These are phyloP conservation scores for Plasmodium inui DNA, from an alignment of 169 alveolate genomes.

Conservation along the genomic window DNA sequence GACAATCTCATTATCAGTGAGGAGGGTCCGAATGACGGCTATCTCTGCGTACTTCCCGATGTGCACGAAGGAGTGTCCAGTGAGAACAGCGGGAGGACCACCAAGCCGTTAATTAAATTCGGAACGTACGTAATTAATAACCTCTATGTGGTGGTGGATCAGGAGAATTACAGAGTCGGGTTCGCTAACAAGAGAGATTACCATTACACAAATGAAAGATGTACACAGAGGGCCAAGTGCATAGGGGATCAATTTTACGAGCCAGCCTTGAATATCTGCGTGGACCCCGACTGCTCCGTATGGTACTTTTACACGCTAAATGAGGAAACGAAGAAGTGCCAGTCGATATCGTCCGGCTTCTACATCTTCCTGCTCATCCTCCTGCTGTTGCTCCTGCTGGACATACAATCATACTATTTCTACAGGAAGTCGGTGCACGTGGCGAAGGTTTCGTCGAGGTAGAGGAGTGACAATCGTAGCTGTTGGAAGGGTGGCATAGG, in stretches of 20 bases:
- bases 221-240: slow-evolving; percentile 73
- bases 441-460: slow-evolving; percentile 66
- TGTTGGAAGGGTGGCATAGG: neutral
- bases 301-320: slow-evolving; percentile 84
- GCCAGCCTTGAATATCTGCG: slow-evolving; percentile 83
- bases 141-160: slow-evolving; percentile 81
- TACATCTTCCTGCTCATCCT: slow-evolving; percentile 28
- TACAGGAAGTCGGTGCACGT: slow-evolving; percentile 67
- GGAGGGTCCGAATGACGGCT: slow-evolving; percentile 18
- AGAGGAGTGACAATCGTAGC: neutral
- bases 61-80: slow-evolving; percentile 58
- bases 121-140: slow-evolving; percentile 84
- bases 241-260: slow-evolving; percentile 82
- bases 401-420: slow-evolving; percentile 61
- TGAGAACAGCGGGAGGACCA: slow-evolving; percentile 76
- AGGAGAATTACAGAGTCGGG: slow-evolving; percentile 80
- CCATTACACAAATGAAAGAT: slow-evolving; percentile 61
- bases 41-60: slow-evolving; percentile 79
- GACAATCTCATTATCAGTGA: slow-evolving; percentile 76
- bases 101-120: slow-evolving; percentile 81
- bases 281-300: slow-evolving; percentile 82
- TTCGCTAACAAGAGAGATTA: slow-evolving; percentile 74
- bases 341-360: slow-evolving; percentile 39
- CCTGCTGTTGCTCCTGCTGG: slow-evolving; percentile 17
- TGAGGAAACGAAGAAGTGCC: slow-evolving; percentile 68